phyloP scores from a whole-genome alignment of 1,284 basidiomycete genomes.

The Schizopora paradoxa region DNA sequence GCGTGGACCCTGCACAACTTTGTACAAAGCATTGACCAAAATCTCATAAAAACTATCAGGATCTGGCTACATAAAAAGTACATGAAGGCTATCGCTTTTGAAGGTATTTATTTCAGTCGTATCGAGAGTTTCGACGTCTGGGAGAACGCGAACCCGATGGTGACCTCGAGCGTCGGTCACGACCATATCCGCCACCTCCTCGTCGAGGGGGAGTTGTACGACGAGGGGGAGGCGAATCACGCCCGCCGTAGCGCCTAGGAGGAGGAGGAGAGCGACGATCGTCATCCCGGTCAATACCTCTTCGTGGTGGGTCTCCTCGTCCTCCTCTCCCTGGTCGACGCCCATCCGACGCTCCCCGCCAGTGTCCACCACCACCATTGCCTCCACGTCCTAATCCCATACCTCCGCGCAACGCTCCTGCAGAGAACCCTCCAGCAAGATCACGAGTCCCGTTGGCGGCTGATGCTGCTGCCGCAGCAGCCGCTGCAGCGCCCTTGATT shows the following conservation, averaged over 20 bases:
- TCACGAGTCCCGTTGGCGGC: slow-evolving; percentile 37
- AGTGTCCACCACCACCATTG: slow-evolving; percentile 64
- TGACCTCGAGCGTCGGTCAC: slow-evolving; percentile 31
- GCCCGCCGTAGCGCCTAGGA: slow-evolving; percentile 39
- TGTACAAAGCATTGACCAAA: too few species aligned
- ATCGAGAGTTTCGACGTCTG: slow-evolving; percentile 18
- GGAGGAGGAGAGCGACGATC: slow-evolving; percentile 36
- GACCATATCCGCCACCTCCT: slow-evolving; percentile 26
- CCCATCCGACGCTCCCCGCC: slow-evolving; percentile 57
- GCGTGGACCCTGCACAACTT: too few species aligned
- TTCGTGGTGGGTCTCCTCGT: slow-evolving; percentile 32
- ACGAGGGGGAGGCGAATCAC: slow-evolving; percentile 36
- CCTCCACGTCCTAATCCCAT: slow-evolving; percentile 47
- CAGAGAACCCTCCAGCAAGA: slow-evolving; percentile 27
- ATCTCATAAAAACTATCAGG: too few species aligned
- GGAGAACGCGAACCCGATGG: slow-evolving; percentile 35
- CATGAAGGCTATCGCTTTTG: too few species aligned
- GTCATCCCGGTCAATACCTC: slow-evolving; percentile 32
- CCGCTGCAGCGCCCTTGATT: slow-evolving; percentile 45
- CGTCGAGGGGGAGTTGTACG: slow-evolving; percentile 31
- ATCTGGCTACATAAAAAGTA: too few species aligned
- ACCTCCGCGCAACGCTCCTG: slow-evolving; percentile 29
- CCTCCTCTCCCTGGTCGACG: slow-evolving; percentile 40
- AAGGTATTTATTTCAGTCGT: too few species aligned
- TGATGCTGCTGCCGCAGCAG: slow-evolving; percentile 21